Base-by-base conservation (phyloP, 768 basidiomycete genomes). In the Tubosaeta sp. region DNA sequence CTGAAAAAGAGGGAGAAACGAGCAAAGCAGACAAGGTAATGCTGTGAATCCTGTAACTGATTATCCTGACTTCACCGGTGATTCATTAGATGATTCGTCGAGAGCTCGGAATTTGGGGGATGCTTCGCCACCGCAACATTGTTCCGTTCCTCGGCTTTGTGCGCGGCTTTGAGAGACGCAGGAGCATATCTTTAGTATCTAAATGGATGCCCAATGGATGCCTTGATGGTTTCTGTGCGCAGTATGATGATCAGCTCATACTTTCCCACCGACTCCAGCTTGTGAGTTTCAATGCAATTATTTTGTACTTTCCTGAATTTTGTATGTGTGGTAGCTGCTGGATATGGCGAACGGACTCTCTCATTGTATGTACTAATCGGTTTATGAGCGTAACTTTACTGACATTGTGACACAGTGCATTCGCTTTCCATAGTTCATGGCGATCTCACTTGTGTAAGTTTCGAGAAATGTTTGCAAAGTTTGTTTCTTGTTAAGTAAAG, bases 121-220 rank as follows among this genome's bases (percentile, higher is more conserved):
- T 46, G 44, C 48, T 67, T 11, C 16, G 47, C 14, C 65, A 67
- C 44, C 45, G 45, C 25, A 54, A 61, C 25, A 51, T 67, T 10
- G 43, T 66, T 6, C 62, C 60, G 2, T 52, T 67, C 19, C 55
- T 56, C 30, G 65, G 65, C 10, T 51, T 57, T 16, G 53, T 49
- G 3, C 31, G 45, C 7, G 58, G 53, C 24, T 67, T 65, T 51
- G 65, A 63, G 16, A 54, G 52, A 24, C 57, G 22, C 19, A 52
- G 35, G 34, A 42, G 53, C 27, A 43, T 43, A 4, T 62, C 64
- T 12, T 56, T 67, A 50, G 65, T 67, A 19, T 64, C 59, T 19
- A 57, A 57, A 7, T 67, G 66, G 66, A 52, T 62, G 46, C 59
- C 61, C 1, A 61, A 63, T 42, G 66, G 65, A n/a, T 57, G 51